Percentiles rank a stretch among this genome's conserved stretches.
Evolutionary conservation across 306 rosid species (phyloP).

Genomic region (Cicer cuneatum): DNA sequence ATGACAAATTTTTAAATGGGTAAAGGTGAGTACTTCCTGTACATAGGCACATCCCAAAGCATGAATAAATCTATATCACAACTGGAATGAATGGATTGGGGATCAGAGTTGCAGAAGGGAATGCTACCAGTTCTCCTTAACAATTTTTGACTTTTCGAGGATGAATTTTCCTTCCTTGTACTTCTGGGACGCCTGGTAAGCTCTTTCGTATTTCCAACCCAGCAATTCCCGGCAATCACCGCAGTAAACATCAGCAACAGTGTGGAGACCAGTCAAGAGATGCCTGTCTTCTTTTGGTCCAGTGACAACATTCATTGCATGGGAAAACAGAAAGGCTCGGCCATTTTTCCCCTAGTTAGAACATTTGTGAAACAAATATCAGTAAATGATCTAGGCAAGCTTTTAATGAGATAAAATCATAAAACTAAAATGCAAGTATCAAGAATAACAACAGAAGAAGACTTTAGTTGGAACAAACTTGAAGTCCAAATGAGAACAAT

Average conservation of each 20-base stretch:
- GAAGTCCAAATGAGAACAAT: conserved; percentile 27
- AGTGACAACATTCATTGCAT: conserved; percentile 77
- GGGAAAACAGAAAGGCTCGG: conserved; percentile 96
- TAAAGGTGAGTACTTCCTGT: conserved; percentile 57
- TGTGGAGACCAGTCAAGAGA: conserved; percentile 94
- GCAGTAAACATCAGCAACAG: conserved; percentile 88
- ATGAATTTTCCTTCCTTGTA: conserved; percentile 98
- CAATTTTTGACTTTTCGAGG: conserved; percentile 89
- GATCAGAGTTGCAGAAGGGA: conserved; percentile 21
- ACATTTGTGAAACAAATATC: conserved; percentile 46
- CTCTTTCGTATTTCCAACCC: conserved; percentile 96
- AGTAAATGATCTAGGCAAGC: conserved; percentile 24
- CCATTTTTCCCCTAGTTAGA: conserved; percentile 82
- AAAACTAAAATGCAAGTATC: conserved; percentile 23
- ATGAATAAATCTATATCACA: conserved; percentile 45
- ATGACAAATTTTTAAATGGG: conserved; percentile 54
- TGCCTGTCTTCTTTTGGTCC: conserved; percentile 94
- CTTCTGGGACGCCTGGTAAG: conserved; percentile 90
- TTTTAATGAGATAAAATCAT: conserved; percentile 25
- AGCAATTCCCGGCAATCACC: conserved; percentile 84
- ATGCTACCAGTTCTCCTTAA: conserved; percentile 90
- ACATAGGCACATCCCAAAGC: conserved; percentile 57
- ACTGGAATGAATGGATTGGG: conserved; percentile 48
- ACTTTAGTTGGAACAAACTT: conserved; percentile 15
- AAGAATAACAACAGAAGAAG: conserved; percentile 33